Percentiles rank a stretch among this genome's conserved stretches.
Evolutionary conservation across 805 yeast genomes (phyloP).

Genomic region (Allodekkera sacchari): DNA sequence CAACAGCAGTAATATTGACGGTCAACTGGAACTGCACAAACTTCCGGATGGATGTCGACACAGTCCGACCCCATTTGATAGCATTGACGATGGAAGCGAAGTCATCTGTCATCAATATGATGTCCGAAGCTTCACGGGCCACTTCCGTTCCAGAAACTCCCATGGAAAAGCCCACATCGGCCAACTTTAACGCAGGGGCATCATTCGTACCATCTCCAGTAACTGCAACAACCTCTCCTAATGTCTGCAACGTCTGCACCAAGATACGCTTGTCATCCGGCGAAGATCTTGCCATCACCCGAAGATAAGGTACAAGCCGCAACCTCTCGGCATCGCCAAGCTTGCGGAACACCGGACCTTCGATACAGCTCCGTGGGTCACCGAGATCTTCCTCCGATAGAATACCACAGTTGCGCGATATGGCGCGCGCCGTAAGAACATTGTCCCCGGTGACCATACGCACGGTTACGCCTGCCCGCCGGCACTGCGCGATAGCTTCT

Average conservation of each 20-base stretch:
- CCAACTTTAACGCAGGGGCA: slow-evolving; percentile 94
- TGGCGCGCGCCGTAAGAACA: slow-evolving; percentile 82
- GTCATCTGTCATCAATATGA: slow-evolving; percentile 95
- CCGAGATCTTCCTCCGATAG: slow-evolving; percentile 41
- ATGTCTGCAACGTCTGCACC: slow-evolving; percentile 68
- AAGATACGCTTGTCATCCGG: slow-evolving; percentile 91
- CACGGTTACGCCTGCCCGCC: slow-evolving; percentile 86
- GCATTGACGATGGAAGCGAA: slow-evolving; percentile 93
- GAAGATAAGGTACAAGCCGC: slow-evolving; percentile 59
- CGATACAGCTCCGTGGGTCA: slow-evolving; percentile 64
- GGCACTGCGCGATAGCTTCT: slow-evolving; percentile 82
- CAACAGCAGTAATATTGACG: slow-evolving; percentile 94
- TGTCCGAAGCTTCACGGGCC: slow-evolving; percentile 97
- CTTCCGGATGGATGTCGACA: slow-evolving; percentile 86
- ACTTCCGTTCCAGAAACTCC: slow-evolving; percentile 98
- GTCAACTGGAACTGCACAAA: slow-evolving; percentile 95
- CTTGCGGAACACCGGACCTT: slow-evolving; percentile 84
- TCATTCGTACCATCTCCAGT: slow-evolving; percentile 99
- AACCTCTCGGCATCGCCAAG: slow-evolving; percentile 49
- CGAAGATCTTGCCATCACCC: slow-evolving; percentile 87
- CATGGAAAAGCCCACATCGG: slow-evolving; percentile 98
- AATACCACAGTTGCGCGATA: slow-evolving; percentile 81
- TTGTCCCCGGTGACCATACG: slow-evolving; percentile 99
- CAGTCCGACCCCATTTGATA: slow-evolving; percentile 97
- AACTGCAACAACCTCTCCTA: slow-evolving; percentile 94